These are phyloP conservation scores for Trichoderma simmonsii DNA, from an alignment of 2,329 filamentous ascomycete species.

Conservation along the genomic window DNA sequence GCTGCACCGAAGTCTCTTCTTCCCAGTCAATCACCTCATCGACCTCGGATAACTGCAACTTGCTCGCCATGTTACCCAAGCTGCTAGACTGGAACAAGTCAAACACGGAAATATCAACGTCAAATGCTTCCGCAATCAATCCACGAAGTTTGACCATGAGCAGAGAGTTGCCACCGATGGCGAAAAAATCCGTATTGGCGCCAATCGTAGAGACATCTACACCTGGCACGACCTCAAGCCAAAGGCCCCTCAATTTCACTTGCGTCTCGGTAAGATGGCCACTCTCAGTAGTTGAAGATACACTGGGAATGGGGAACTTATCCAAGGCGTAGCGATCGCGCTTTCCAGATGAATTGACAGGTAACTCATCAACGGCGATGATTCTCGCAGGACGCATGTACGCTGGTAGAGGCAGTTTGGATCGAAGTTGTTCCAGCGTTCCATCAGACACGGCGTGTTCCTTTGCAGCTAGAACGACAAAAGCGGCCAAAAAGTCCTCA, in stretches of 20 bases:
- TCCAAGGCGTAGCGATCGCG: conserved; percentile 29
- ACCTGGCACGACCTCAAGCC: neutral
- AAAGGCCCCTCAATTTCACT: neutral
- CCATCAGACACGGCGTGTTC: neutral
- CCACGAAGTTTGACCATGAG: conserved; percentile 36
- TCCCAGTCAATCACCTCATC: neutral
- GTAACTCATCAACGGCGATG: conserved; percentile 29
- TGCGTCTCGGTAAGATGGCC: neutral
- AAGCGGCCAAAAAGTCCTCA: conserved; percentile 28
- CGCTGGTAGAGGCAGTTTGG: conserved; percentile 26
- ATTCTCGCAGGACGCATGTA: conserved; percentile 35
- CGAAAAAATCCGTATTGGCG: conserved; percentile 33
- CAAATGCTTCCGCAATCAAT: conserved; percentile 29
- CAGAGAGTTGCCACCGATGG: conserved; percentile 36
- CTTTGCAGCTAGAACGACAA: conserved; percentile 24
- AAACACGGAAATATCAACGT: conserved; percentile 30
- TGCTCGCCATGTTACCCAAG: conserved; percentile 37
- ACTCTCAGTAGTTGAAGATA: neutral
- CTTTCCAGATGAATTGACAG: conserved; percentile 31
- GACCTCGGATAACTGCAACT: conserved; percentile 26
- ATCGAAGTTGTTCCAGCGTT: neutral
- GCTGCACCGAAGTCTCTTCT: neutral
- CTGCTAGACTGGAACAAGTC: conserved; percentile 40
- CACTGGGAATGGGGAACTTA: conserved; percentile 23
- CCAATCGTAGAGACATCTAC: conserved; percentile 9